Evolutionary conservation across 768 basidiomycete species (phyloP).

Genomic region (Lentinula sp.): DNA sequence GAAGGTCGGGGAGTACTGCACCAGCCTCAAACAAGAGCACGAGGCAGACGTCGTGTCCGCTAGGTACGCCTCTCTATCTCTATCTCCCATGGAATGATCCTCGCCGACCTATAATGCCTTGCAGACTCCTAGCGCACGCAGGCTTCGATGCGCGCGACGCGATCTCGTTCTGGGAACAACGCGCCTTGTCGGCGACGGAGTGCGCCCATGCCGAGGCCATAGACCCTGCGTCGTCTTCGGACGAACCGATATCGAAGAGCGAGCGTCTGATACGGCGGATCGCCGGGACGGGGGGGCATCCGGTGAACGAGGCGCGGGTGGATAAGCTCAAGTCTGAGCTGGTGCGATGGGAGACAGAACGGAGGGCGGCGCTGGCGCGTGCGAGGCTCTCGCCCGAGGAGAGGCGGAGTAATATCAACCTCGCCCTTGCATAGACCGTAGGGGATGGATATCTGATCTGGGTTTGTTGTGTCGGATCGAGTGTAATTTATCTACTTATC

Average conservation of each 20-base stretch:
- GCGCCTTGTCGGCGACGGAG: conserved; percentile 38
- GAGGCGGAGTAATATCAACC: conserved; percentile 9
- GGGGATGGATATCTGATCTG: neutral
- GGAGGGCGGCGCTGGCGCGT: conserved; percentile 21
- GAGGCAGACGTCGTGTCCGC: conserved; percentile 91
- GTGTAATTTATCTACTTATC: neutral
- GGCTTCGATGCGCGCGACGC: conserved; percentile 86
- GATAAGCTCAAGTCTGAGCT: conserved; percentile 61
- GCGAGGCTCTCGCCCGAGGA: conserved; percentile 2
- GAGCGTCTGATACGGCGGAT: conserved; percentile 33
- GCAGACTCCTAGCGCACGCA: conserved; percentile 84
- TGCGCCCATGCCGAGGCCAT: conserved; percentile 30
- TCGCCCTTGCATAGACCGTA: conserved; percentile 9
- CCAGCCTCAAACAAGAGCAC: conserved; percentile 77
- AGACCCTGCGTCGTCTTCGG: conserved; percentile 11
- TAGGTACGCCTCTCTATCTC: conserved; percentile 40
- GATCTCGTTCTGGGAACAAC: conserved; percentile 76
- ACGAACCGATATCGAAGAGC: conserved; percentile 5
- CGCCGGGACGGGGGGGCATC: conserved; percentile 56
- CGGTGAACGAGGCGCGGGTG: conserved; percentile 60
- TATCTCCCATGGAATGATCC: conserved; percentile 1
- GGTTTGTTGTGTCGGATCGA: neutral
- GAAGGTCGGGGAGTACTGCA: conserved; percentile 70
- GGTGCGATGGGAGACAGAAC: conserved; percentile 59
- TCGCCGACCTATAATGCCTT: conserved; percentile 4